These are phyloP conservation scores for Notholithocarpus densiflorus DNA, from an alignment of 306 rosid genomes.

Conservation along the genomic window DNA sequence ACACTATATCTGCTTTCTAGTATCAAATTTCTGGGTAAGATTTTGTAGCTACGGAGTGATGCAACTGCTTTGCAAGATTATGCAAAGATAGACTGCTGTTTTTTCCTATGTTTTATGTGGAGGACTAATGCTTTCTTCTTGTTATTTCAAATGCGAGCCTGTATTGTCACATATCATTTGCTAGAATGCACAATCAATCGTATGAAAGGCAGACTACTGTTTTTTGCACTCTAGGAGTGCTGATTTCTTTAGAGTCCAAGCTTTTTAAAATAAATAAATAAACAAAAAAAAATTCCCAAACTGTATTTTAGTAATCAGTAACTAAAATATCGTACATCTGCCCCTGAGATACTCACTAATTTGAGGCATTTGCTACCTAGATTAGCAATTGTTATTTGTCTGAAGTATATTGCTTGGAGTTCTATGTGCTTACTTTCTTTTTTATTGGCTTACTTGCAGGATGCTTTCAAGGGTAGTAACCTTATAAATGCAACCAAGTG, in stretches of 20 bases:
- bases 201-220: neutral
- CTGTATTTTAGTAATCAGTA: neutral
- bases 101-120: neutral
- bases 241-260: slow-evolving; percentile 1
- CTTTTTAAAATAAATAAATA: no score
- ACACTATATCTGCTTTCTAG: no score
- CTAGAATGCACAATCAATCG: neutral
- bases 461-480: slow-evolving; percentile 55
- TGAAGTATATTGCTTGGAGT: slow-evolving; percentile 8
- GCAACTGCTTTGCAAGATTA: neutral
- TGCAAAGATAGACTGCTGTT: neutral
- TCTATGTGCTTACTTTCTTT: slow-evolving; percentile 5
- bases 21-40: no score
- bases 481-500: slow-evolving; percentile 52
- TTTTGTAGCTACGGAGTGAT: no score
- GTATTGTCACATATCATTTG: neutral
- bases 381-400: neutral
- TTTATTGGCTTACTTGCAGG: slow-evolving; percentile 46
- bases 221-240: neutral
- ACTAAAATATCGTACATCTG: neutral
- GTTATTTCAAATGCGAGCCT: neutral
- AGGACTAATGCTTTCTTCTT: neutral
- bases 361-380: slow-evolving; percentile 10
- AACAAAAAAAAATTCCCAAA: neutral
- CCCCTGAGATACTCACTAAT: neutral